Base-by-base conservation (phyloP, 441 rosid species). In the Iberis amara region DNA sequence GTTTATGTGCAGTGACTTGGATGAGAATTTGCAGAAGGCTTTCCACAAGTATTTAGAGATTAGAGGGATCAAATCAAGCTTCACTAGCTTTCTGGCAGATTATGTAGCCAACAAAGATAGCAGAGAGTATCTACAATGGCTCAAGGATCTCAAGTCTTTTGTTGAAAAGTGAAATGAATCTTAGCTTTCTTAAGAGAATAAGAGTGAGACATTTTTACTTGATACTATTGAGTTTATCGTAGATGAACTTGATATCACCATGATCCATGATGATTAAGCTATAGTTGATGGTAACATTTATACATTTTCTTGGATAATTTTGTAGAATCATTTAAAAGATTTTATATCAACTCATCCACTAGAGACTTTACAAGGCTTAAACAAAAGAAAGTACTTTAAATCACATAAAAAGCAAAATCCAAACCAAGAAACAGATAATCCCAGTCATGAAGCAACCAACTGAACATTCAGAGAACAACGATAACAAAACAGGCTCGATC, bases 21-120 rank as follows among this genome's bases (percentile, higher is more conserved):
- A 81, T 61, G 90, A 80, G 73, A 81, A 81, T 57, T 56, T 89
- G 75, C 88, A 82, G 74, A 83, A 80, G 70, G 86, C 83, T 38
- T 83, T 89, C 66, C 70, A 74, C 46, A 80, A 78, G 70, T 86
- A 76, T 64, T 66, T 89, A 1, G 95, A 80, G 69, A 71, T 76
- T 27, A 77, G 95, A 65, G 97, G 97, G 49, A 82, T 89, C 72
- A 80, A 73, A 49, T 72, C 94, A 10, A 76, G 79, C 75, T 73
- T 69, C 21, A 70, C 81, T 6, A 74, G 68, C 73, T 76, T 77
- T 73, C 50, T 86, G 72, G 67, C 71, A 0, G 81, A 66, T 55
- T 81, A 83, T 62, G 75, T 75, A 77, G 52, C 55, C 31, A 75
- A 73, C 50, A 85, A 81, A 67, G 94, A 81, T 41, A 65, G 70